Conservation (phyloP, 345 rosid species). For the Psidium guajava region DNA sequence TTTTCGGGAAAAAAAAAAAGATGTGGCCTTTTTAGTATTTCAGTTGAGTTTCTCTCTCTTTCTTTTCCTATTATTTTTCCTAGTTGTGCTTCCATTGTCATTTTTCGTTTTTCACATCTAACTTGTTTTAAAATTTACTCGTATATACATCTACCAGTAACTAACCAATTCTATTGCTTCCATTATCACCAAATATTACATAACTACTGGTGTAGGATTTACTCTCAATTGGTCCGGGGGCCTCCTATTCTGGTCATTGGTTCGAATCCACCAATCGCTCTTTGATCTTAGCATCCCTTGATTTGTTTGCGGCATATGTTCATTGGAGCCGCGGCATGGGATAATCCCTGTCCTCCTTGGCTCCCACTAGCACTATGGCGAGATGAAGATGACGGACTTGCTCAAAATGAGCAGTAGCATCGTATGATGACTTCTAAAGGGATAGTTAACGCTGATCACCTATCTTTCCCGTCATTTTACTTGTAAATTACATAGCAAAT, state of each 20-base stretch:
- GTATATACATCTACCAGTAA: background rate
- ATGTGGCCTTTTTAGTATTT: background rate
- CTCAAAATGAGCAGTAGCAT: background rate
- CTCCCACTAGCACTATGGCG: background rate
- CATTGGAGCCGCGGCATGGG: background rate
- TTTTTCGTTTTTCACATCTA: background rate
- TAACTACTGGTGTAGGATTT: background rate
- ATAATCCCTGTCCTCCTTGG: background rate
- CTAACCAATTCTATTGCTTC: background rate
- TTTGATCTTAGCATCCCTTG: background rate
- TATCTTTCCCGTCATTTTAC: background rate
- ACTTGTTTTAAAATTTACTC: background rate
- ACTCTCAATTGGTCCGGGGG: background rate
- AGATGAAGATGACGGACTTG: background rate
- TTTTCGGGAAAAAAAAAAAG: background rate
- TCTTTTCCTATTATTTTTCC: background rate
- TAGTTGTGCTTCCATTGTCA: background rate
- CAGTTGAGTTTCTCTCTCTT: background rate
- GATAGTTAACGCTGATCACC: background rate
- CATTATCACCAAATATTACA: background rate
- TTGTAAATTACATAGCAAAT: background rate
- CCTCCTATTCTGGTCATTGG: background rate
- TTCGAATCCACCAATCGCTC: background rate
- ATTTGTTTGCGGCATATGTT: background rate
- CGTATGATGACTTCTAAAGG: background rate